Conservation (phyloP, 306 rosid genomes). For the Astragalus glycyphyllos region DNA sequence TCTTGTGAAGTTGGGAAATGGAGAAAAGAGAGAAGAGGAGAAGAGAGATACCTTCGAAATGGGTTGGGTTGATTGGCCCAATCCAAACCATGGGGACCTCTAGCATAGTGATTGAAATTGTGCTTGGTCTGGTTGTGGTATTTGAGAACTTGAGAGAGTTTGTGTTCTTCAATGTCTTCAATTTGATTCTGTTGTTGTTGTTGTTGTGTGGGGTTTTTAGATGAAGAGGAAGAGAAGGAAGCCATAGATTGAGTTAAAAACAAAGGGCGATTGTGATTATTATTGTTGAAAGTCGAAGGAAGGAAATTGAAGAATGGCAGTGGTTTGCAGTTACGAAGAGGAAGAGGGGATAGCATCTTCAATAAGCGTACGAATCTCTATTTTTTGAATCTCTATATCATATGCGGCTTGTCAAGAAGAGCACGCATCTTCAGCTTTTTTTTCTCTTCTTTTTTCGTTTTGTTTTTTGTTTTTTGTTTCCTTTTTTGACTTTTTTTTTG, state of each 20-base stretch:
- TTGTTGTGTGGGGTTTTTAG: constrained; percentile 31
- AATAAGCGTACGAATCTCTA: no score
- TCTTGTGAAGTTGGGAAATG: constrained; percentile 51
- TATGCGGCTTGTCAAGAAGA: no score
- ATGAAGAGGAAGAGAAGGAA: constrained; percentile 53
- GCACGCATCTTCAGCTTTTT: no score
- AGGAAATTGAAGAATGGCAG: constrained; percentile 47
- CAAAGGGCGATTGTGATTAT: not conserved
- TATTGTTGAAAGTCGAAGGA: constrained; percentile 47
- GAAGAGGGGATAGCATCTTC: constrained; percentile 23
- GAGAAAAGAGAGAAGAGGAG: constrained; percentile 75
- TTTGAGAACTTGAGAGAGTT: constrained; percentile 63
- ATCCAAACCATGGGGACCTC: constrained; percentile 90
- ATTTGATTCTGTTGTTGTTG: constrained; percentile 24
- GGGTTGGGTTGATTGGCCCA: constrained; percentile 99
- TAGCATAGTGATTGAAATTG: constrained; percentile 65
- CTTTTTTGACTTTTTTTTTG: no score
- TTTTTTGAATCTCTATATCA: no score
- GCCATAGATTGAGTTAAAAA: constrained; percentile 44
- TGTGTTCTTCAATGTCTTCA: constrained; percentile 47
- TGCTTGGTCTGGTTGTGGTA: constrained; percentile 89
- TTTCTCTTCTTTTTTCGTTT: no score
- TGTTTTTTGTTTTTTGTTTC: no score
- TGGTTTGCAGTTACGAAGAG: constrained; percentile 8
- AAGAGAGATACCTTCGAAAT: constrained; percentile 72